Base-by-base conservation (phyloP, 192 early-diverging fungal genomes). In the Umbelopsis isabellina region DNA sequence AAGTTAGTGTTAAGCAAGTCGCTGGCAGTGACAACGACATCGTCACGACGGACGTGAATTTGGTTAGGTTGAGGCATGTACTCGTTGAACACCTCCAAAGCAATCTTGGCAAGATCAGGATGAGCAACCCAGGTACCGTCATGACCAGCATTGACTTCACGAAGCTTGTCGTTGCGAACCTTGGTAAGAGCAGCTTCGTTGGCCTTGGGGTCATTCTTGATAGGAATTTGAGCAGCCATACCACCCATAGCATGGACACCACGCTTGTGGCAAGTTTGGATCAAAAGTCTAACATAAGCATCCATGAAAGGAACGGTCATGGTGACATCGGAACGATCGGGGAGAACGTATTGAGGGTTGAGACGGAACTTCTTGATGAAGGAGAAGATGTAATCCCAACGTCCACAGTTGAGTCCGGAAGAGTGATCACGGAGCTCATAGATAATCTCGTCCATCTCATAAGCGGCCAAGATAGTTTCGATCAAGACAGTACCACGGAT, bases 361-460 rank as follows among this genome's bases (percentile, higher is more conserved):
- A 92, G 87, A 53, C 94, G 91, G 88, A 98, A 90, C 87, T 95
- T 94, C 86, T 98, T 98, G 88, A 98, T 98, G 75, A 94, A 91
- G 10, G 92, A 94, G 83, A 98, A 98, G 83, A 98, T 98, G 86
- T 98, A 98, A 85, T 98, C 97, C 97, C 97, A 98, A 53, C 97
- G 90, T 52, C 97, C 97, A 86, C 97, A 98, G 94, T 98, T 98
- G 51, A 98, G 88, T 8, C 97, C 97, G 21, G 95, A 90, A 45
- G 97, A 98, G 87, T 98, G 97, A 27, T 98, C 92, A 80, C 97
- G 95, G 52, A 98, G 87, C 88, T 98, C 97, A 77, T 94, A 98
- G 83, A 98, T 98, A 77, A 98, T 97, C 84, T 99, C 97, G 73
- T 99, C 97, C 97, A 99, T 99, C 84, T 99, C 95, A 80, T 94